A percentile compares a stretch with the other conserved stretches of the same genome.
These are phyloP conservation scores for Strigomonas culicis DNA, from an alignment of 208 protist genomes.

Conservation along the genomic window DNA sequence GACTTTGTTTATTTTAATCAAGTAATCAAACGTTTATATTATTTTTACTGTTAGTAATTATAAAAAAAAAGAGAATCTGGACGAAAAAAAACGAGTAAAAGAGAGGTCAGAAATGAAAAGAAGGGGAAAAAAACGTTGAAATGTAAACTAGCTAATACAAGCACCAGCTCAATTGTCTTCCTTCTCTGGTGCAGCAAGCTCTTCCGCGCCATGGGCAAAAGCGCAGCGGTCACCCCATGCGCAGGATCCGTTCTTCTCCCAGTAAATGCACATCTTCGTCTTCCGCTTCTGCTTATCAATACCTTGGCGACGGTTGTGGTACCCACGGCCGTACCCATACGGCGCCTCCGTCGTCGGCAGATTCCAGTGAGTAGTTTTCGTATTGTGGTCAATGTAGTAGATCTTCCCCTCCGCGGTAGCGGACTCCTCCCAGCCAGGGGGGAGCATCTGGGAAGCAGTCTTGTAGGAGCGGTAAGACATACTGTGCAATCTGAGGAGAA, in stretches of 20 bases:
- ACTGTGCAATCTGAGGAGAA: too few relatives aligned
- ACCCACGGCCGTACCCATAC: conserved; percentile 31
- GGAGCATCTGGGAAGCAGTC: conserved; percentile 35
- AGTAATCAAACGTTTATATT: conserved; percentile 4
- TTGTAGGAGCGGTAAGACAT: conserved; percentile 5
- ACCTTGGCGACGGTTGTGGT: conserved; percentile 37
- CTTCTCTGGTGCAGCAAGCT: conserved; percentile 33
- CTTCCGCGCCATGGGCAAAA: conserved; percentile 73
- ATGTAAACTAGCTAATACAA: not conserved
- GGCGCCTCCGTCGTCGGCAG: conserved; percentile 36
- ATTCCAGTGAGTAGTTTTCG: conserved; percentile 81
- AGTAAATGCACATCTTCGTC: conserved; percentile 88
- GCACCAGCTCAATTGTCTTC: not conserved
- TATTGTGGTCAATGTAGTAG: conserved; percentile 88
- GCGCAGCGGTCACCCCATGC: conserved; percentile 82
- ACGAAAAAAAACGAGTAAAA: conserved; percentile 1
- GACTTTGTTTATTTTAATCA: conserved; percentile 15
- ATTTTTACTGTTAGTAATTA: conserved; percentile 12
- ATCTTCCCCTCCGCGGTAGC: conserved; percentile 64
- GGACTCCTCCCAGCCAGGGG: conserved; percentile 73
- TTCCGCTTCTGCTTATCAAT: conserved; percentile 79
- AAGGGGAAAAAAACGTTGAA: not conserved
- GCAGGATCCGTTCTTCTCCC: conserved; percentile 78
- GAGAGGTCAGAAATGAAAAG: not conserved
- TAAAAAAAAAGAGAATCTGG: conserved; percentile 4